Evolutionary conservation across 202 grass and related monocot genomes (phyloP), one percentile per base, ranked within the genome.

Genomic region (Zizania palustris): DNA sequence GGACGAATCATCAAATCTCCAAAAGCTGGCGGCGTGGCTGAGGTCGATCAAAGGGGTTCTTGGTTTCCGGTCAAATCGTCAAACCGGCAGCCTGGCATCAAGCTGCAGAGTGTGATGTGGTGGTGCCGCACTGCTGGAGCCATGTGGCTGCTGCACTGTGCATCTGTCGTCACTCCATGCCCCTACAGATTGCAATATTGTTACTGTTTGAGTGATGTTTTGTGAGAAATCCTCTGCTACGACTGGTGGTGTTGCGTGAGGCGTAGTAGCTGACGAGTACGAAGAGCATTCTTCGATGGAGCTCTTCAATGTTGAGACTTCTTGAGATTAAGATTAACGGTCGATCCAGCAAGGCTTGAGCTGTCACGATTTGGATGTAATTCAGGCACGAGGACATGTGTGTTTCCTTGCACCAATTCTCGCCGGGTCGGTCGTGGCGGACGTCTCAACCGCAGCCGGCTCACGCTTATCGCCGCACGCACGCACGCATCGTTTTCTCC

Each of bases 1-100:
- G 3, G 70, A 28, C 38, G 15, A n/a, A 61, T 63, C 84, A 65
- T 20, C 38, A 35, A 51, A 80, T 86, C 71, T 57, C 55, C 39
- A 41, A 71, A 86, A 81, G 77, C 39, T 44, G 35, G 42, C 36
- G 2, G 71, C 56, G 48, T 46, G 57, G 71, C 57, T 57, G 71
- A 57, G 64, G 37, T 76, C 56, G 48, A 56, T 46, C 9, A 1
- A n/a, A 20, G 12, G 11, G 11, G 38, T 15, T 63, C 9, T 46
- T 50, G 76, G 66, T 64, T 45, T 28, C 28, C 65, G 84, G 71
- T 86, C 77, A 86, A 86, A 83, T 59, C 45, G 73, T 36, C 73
- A n/a, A 14, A 40, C 19, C 49, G 5, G 2, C 18, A 37, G 55
- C 0, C 44, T 11, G 9, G 44, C 40, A 45, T 0, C 9, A 1